Percentiles rank a stretch among this genome's conserved stretches.
These are phyloP conservation scores for Sedum album DNA, from an alignment of 164 flowering plant species.

Conservation along the genomic window DNA sequence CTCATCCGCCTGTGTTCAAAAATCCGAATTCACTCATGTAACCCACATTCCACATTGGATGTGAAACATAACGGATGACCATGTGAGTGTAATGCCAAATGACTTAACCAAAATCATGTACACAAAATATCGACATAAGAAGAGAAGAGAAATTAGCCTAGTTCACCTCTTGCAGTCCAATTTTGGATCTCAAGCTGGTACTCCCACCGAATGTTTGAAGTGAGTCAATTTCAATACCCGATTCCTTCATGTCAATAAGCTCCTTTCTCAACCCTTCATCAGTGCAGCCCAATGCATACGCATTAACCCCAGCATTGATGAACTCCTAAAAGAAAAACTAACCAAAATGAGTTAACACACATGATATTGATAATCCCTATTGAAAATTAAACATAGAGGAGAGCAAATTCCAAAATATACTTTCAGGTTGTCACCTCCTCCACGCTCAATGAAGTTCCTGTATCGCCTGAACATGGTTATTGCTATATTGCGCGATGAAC, in stretches of 20 bases:
- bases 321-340: constrained; percentile 52
- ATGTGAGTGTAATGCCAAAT: too few species aligned
- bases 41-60: not conserved
- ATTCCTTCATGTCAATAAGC: constrained; percentile 45
- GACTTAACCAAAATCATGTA: too few species aligned
- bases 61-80: not conserved
- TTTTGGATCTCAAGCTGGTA: constrained; percentile 68
- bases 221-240: constrained; percentile 68
- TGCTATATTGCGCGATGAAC: constrained; percentile 91
- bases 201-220: constrained; percentile 59
- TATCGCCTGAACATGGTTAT: constrained; percentile 74
- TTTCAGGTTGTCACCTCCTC: constrained; percentile 86
- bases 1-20: constrained; percentile 61
- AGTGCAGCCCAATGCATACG: constrained; percentile 90
- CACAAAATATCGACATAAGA: not conserved
- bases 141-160: constrained; percentile 12
- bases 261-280: constrained; percentile 84
- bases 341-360: not conserved
- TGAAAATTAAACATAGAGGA: constrained; percentile 9
- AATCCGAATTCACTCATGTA: not conserved
- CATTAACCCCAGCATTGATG: constrained; percentile 90
- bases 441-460: constrained; percentile 67
- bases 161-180: constrained; percentile 55
- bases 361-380: not conserved
- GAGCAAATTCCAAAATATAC: constrained; percentile 37